phyloP scores from a whole-genome alignment of 2,329 filamentous ascomycete genomes.

The Hypoxylon sp. region DNA sequence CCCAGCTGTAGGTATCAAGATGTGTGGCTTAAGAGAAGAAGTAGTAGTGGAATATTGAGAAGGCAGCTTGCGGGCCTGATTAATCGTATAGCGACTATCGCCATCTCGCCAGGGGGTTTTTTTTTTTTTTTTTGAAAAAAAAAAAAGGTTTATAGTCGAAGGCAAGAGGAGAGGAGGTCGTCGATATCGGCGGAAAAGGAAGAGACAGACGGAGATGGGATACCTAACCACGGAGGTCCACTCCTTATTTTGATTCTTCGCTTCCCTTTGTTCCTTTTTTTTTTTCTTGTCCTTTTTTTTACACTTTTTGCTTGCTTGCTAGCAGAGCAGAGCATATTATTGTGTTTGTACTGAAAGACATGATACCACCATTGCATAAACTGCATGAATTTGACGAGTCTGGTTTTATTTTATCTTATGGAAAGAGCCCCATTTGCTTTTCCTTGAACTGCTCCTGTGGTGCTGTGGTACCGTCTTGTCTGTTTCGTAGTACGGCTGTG shows the following conservation, averaged over 20 bases:
- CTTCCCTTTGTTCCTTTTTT: conserved; percentile 2
- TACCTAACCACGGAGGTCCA: conserved; percentile 4
- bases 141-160: conserved; percentile 6
- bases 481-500: background rate
- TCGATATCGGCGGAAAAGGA: background rate
- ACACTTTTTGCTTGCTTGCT: background rate
- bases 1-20: background rate
- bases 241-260: conserved; percentile 10
- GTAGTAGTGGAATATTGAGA: background rate
- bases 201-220: background rate
- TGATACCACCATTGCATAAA: conserved; percentile 53
- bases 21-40: conserved; percentile 1
- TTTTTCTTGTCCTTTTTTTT: background rate
- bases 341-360: conserved; percentile 49
- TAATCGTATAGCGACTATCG: background rate
- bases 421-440: background rate
- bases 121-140: too few species aligned
- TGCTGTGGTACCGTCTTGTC: background rate
- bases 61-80: background rate
- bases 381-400: conserved; percentile 50
- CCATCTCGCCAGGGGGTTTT: background rate
- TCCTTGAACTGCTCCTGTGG: background rate
- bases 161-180: background rate
- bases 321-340: conserved; percentile 25
- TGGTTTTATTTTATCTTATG: background rate